phyloP scores from a whole-genome alignment of 768 basidiomycete genomes.

The Boletus bicolor region DNA sequence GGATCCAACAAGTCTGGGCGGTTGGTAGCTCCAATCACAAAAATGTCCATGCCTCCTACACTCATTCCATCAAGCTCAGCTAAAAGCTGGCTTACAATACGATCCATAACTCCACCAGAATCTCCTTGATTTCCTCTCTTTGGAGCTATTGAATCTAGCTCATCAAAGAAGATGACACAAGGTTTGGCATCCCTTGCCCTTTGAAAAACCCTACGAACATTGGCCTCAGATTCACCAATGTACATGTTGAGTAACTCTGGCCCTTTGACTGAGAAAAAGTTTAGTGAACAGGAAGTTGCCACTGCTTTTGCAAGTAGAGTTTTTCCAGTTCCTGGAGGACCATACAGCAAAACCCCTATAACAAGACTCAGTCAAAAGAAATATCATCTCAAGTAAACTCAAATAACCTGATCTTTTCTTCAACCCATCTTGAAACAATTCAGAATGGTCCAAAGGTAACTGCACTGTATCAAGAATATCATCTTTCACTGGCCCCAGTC shows the following conservation, averaged over 20 bases:
- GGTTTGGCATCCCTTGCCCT: slow-evolving; percentile 88
- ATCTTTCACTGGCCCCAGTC: slow-evolving; percentile 78
- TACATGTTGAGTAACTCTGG: slow-evolving; percentile 98
- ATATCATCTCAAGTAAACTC: not conserved
- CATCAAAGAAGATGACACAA: slow-evolving; percentile 96
- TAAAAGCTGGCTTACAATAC: slow-evolving; percentile 91
- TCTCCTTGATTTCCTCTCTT: slow-evolving; percentile 95
- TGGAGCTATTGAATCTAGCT: slow-evolving; percentile 91
- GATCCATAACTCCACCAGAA: slow-evolving; percentile 97
- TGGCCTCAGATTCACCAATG: slow-evolving; percentile 97
- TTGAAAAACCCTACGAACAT: slow-evolving; percentile 90
- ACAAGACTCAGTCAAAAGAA: not conserved
- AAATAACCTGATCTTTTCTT: slow-evolving; percentile 89
- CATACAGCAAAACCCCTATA: slow-evolving; percentile 85
- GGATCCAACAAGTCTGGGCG: slow-evolving; percentile 89
- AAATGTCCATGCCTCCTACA: slow-evolving; percentile 66
- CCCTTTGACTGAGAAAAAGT: slow-evolving; percentile 97
- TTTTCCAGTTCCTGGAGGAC: slow-evolving; percentile 95
- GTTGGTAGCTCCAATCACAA: slow-evolving; percentile 96
- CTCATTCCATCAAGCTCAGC: slow-evolving; percentile 94
- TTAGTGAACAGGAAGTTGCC: slow-evolving; percentile 90
- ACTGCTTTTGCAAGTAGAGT: slow-evolving; percentile 95
- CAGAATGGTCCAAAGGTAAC: slow-evolving; percentile 85
- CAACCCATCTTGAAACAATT: slow-evolving; percentile 83
- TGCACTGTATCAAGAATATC: slow-evolving; percentile 97